These are phyloP conservation scores for Plasmodium cynomolgi DNA, from an alignment of 169 alveolate species.

Conservation along the genomic window DNA sequence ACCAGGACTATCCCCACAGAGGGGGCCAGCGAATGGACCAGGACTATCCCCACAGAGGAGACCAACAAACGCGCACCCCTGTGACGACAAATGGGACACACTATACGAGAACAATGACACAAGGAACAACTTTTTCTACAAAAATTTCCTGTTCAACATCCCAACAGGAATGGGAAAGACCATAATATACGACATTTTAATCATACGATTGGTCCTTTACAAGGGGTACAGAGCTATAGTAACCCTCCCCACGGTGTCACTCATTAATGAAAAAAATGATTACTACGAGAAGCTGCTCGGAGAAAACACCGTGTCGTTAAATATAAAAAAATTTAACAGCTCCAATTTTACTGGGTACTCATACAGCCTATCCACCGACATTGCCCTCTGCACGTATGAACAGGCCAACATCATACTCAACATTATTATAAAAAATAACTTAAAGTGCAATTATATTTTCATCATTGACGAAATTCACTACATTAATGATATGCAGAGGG, in stretches of 20 bases:
- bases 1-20: background rate
- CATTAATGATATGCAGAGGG: slow-evolving; percentile 22
- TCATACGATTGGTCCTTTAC: slow-evolving; percentile 34
- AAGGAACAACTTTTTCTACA: background rate
- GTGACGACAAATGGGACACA: background rate
- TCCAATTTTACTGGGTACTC: slow-evolving; percentile 48
- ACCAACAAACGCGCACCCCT: background rate
- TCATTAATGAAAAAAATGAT: slow-evolving; percentile 64
- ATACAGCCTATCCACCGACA: slow-evolving; percentile 37
- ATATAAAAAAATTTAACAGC: slow-evolving; percentile 58
- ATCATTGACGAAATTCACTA: slow-evolving; percentile 69
- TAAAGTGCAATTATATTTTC: slow-evolving; percentile 31
- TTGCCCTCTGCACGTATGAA: slow-evolving; percentile 70
- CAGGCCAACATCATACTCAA: slow-evolving; percentile 60
- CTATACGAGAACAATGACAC: background rate
- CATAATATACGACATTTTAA: slow-evolving; percentile 47
- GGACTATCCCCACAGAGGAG: background rate
- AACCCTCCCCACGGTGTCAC: slow-evolving; percentile 39
- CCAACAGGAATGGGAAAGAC: slow-evolving; percentile 76
- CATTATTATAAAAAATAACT: slow-evolving; percentile 48
- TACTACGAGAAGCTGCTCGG: slow-evolving; percentile 68
- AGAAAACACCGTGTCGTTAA: slow-evolving; percentile 49
- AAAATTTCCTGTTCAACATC: slow-evolving; percentile 34
- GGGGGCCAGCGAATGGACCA: background rate
- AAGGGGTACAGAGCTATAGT: slow-evolving; percentile 46